Evolutionary conservation across 2,329 filamentous ascomycete species (phyloP), one percentile per base, ranked within the genome.

Genomic region (Leptosphaerulina australis): DNA sequence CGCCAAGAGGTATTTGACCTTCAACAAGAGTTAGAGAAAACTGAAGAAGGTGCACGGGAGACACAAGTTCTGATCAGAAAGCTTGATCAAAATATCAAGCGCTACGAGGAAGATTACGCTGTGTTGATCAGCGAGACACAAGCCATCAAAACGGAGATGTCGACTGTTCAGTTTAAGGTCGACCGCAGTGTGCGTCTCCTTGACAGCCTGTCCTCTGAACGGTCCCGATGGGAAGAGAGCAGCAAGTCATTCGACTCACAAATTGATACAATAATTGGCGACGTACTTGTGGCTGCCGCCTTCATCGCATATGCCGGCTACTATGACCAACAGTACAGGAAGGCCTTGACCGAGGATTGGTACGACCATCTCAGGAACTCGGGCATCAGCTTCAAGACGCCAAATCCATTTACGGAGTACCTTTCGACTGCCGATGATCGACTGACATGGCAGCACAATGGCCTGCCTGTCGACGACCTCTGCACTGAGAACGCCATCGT

Each of bases 401-500:
- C 92, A 64, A 97, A 97, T 67, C 91, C 94, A 0, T 83, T 99
- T 36, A 96, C 94, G 0, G 94, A 99, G 71, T 99, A 97, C 67
- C 81, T 99, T 12, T 99, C 95, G 4, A 96, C 91, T 18, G 93
- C 95, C 4, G 95, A 99, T 71, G 92, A 99, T 77, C 85, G 94
- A 56, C 82, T 99, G 25, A 84, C 88, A 57, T 99, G 94, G 94
- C 95, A 99, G 77, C 88, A 92, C 64, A 90, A 99, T 70, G 88
- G 88, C 12, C 79, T 99, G 39, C 94, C 95, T 2, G 93, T 97
- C 4, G 94, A 99, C 70, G 94, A 99, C 69, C 83, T 99, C 30
- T 99, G 94, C 81, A 99, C 94, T 0, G 94, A 99, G 75, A 99
- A 99, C 68, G 94, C 95, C 34, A 97, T 99, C 67, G 88, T 99